phyloP scores from a whole-genome alignment of 148 eudicot species.

The Persicaria maculosa region DNA sequence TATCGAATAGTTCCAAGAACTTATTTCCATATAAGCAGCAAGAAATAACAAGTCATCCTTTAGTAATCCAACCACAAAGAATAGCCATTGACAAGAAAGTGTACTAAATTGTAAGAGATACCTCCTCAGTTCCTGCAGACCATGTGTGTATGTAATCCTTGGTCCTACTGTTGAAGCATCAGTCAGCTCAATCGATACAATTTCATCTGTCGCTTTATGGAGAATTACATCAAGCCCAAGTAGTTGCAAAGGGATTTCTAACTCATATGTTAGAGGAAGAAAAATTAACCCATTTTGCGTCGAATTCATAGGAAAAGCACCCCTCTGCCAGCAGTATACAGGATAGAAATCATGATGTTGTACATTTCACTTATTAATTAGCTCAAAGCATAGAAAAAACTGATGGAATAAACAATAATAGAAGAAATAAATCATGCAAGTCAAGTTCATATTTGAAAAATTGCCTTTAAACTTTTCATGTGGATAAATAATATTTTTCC shows the following conservation, averaged over 20 bases:
- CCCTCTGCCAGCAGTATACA: conserved; percentile 71
- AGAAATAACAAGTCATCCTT: background rate
- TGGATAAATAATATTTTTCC: background rate
- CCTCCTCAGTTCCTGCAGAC: conserved; percentile 70
- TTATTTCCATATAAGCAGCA: background rate
- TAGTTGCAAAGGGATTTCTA: conserved; percentile 59
- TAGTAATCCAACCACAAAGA: background rate
- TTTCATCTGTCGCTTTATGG: conserved; percentile 95
- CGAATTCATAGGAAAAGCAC: conserved; percentile 76
- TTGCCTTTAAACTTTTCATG: background rate
- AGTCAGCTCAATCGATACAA: conserved; percentile 59
- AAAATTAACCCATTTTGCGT: conserved; percentile 64
- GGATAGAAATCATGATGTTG: conserved; percentile 15
- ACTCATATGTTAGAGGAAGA: conserved; percentile 68
- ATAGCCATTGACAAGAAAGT: background rate
- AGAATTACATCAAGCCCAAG: conserved; percentile 63
- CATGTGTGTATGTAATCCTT: conserved; percentile 49
- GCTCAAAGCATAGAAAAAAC: background rate
- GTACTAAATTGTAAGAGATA: conserved; percentile 14
- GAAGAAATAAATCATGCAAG: background rate
- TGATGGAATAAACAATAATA: background rate
- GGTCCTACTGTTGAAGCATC: conserved; percentile 32
- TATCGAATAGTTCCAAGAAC: background rate
- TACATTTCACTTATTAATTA: background rate
- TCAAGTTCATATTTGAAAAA: background rate